Evolutionary conservation across 345 rosid species (phyloP).

Genomic region (Gossypium herbaceum): DNA sequence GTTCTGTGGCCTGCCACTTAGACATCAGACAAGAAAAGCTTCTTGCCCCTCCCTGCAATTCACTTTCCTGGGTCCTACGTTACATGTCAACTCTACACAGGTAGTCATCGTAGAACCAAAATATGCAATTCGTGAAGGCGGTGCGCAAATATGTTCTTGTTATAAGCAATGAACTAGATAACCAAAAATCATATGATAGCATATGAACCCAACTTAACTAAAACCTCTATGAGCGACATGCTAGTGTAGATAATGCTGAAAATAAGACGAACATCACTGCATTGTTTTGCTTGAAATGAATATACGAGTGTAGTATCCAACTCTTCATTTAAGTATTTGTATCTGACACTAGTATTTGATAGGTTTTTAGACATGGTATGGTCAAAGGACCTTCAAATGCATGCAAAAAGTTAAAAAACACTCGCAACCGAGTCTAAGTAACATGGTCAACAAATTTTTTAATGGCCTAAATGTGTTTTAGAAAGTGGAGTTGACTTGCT

Average conservation of each 20-base stretch:
- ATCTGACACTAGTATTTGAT: background rate
- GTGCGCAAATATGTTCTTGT: too few species aligned
- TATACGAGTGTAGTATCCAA: background rate
- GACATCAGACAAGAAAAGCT: background rate
- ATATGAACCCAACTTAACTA: background rate
- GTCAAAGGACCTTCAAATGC: background rate
- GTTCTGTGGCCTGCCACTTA: background rate
- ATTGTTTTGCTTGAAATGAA: background rate
- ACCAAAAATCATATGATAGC: background rate
- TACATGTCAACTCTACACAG: background rate
- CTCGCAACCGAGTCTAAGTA: too few species aligned
- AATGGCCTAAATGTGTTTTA: too few species aligned
- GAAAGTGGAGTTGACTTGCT: too few species aligned
- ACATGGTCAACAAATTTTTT: too few species aligned
- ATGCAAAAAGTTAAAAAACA: background rate
- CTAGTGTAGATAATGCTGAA: background rate
- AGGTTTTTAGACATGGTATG: background rate
- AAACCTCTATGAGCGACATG: background rate
- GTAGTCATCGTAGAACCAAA: background rate
- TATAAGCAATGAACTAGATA: too few species aligned
- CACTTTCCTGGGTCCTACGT: background rate
- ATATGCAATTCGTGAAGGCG: too few species aligned
- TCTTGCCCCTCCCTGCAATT: constrained; percentile 1
- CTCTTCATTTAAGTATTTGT: background rate
- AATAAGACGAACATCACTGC: background rate